Evolutionary conservation across 257 asterid species (phyloP).

Genomic region (Rubia yunnanensis): DNA sequence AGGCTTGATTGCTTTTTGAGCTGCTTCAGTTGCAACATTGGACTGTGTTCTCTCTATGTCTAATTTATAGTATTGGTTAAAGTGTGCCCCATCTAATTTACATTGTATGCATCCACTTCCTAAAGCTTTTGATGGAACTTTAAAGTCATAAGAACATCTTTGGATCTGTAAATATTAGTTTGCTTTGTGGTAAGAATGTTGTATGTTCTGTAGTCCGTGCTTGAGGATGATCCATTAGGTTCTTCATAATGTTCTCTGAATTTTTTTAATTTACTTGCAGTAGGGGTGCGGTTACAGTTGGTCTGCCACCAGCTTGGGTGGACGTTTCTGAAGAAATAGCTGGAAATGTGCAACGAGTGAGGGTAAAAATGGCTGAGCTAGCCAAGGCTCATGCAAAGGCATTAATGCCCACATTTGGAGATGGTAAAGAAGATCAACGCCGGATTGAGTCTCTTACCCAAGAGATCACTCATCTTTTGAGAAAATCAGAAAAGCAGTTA

Average conservation of each 20-base stretch:
- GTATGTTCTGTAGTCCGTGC: neutral
- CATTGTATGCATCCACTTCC: neutral
- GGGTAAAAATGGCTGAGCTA: conserved; percentile 75
- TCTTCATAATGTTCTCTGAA: neutral
- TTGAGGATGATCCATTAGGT: neutral
- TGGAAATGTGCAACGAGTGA: conserved; percentile 62
- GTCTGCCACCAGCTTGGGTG: conserved; percentile 98
- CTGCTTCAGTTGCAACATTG: neutral
- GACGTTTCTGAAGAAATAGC: conserved; percentile 92
- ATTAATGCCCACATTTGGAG: conserved; percentile 98
- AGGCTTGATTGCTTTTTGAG: neutral
- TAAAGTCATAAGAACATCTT: neutral
- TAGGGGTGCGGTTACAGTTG: conserved; percentile 78
- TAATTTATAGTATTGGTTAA: neutral
- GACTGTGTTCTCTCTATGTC: neutral
- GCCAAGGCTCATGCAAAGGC: conserved; percentile 98
- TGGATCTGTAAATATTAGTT: neutral
- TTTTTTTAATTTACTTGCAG: conserved; percentile 20
- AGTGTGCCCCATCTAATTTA: neutral
- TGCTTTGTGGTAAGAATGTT: neutral
- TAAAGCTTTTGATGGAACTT: neutral
- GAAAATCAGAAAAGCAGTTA: conserved; percentile 65
- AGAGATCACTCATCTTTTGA: conserved; percentile 77
- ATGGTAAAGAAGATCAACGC: conserved; percentile 94
- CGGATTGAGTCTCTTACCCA: conserved; percentile 84